phyloP scores from a whole-genome alignment of 306 rosid genomes.

The Begonia peltatifolia region DNA sequence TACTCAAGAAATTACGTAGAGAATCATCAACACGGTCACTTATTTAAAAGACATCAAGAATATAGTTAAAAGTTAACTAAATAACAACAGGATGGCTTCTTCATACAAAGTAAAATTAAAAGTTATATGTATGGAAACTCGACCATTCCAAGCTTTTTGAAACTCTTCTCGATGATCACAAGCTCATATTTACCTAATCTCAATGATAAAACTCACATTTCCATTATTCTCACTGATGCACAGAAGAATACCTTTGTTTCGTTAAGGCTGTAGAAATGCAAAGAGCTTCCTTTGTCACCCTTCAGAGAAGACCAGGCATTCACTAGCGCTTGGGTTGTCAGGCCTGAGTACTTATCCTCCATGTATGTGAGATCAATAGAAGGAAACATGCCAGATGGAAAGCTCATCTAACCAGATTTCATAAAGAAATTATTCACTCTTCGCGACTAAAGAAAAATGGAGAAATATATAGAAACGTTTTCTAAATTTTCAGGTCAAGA shows the following conservation, averaged over 20 bases:
- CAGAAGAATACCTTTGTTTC: conserved; percentile 32
- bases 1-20: too few relatives aligned
- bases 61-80: too few relatives aligned
- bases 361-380: conserved; percentile 57
- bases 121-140: too few relatives aligned
- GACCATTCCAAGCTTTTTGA: too few relatives aligned
- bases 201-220: too few relatives aligned
- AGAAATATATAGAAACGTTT: conserved; percentile 2
- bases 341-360: conserved; percentile 50
- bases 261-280: conserved; percentile 7
- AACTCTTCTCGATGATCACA: too few relatives aligned
- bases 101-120: too few relatives aligned
- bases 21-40: too few relatives aligned
- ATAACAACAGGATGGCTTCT: too few relatives aligned
- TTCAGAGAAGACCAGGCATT: conserved; percentile 52
- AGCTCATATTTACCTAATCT: too few relatives aligned
- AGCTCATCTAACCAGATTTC: conserved; percentile 39
- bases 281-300: conserved; percentile 17
- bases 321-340: conserved; percentile 36
- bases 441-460: conserved; percentile 2
- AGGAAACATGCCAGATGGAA: conserved; percentile 46
- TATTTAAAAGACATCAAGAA: too few relatives aligned
- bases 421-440: background rate
- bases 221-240: too few relatives aligned
- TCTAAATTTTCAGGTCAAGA: background rate